Percentiles rank a stretch among this genome's conserved stretches.
Conservation (phyloP, 768 basidiomycete species). For the Boletus reticuloceps region DNA sequence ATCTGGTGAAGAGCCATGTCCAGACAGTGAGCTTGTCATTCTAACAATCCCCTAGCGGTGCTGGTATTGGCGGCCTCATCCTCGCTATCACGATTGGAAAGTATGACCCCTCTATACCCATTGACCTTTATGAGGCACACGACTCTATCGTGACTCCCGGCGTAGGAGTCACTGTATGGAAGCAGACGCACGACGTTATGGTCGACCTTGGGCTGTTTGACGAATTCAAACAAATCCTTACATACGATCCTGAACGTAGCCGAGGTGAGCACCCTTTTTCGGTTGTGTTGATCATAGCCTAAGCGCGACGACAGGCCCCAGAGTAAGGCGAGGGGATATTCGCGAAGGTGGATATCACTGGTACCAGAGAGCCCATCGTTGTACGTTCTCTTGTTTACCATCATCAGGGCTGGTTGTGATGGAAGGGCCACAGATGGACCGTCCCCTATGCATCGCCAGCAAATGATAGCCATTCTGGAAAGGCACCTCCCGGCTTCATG, state of each 20-base stretch:
- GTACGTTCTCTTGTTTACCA: constrained; percentile 8
- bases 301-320: neutral
- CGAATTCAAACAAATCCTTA: constrained; percentile 24
- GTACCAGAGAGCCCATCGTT: constrained; percentile 16
- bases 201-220: constrained; percentile 41
- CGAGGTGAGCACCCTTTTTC: constrained; percentile 1
- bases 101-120: constrained; percentile 31
- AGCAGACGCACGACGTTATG: constrained; percentile 45
- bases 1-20: constrained; percentile 15
- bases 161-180: constrained; percentile 46
- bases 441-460: constrained; percentile 21
- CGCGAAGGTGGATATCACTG: constrained; percentile 31
- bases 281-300: neutral
- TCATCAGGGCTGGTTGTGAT: neutral
- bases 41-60: constrained; percentile 24
- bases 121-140: constrained; percentile 48
- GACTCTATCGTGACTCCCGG: constrained; percentile 39
- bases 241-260: constrained; percentile 8
- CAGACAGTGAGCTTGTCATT: neutral
- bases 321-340: constrained; percentile 28
- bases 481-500: constrained; percentile 18
- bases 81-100: constrained; percentile 39
- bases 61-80: constrained; percentile 43
- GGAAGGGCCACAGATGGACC: neutral
- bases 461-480: constrained; percentile 19